Evolutionary conservation across 495 filamentous ascomycete species (phyloP).

Genomic region (Penicillium longicatenatum): DNA sequence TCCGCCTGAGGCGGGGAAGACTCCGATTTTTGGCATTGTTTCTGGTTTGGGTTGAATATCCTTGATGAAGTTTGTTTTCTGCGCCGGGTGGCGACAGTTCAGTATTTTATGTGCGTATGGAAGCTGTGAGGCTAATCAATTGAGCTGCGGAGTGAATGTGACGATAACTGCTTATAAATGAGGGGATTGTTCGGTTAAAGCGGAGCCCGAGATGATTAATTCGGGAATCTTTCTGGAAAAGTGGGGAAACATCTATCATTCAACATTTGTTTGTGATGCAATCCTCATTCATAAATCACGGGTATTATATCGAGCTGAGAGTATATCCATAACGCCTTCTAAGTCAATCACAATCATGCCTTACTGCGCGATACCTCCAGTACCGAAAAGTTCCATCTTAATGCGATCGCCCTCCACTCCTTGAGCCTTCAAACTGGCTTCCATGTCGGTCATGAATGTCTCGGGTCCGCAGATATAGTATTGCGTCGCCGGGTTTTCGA

Average conservation of each 20-base stretch:
- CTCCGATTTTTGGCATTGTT: conserved; percentile 35
- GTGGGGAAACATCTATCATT: neutral
- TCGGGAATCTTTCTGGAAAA: neutral
- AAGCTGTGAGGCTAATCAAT: too few species aligned
- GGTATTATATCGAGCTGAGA: neutral
- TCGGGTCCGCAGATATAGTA: conserved; percentile 73
- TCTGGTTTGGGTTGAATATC: neutral
- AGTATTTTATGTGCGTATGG: too few species aligned
- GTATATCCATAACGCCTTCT: neutral
- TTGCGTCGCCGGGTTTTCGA: conserved; percentile 53
- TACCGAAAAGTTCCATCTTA: conserved; percentile 69
- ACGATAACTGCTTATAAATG: neutral
- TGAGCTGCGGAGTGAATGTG: too few species aligned
- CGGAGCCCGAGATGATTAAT: neutral
- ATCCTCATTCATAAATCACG: neutral
- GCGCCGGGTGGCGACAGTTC: too few species aligned
- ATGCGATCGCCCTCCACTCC: conserved; percentile 59
- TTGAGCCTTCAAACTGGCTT: conserved; percentile 44
- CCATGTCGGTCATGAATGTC: conserved; percentile 63
- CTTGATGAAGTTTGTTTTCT: too few species aligned
- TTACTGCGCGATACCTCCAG: conserved; percentile 45
- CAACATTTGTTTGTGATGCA: neutral
- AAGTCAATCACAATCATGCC: neutral
- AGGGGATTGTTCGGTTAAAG: neutral
- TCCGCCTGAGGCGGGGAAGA: conserved; percentile 55